Evolutionary conservation across 2,329 filamentous ascomycete species (phyloP), one percentile per base, ranked within the genome.

Genomic region (Pseudocercospora eumusae): DNA sequence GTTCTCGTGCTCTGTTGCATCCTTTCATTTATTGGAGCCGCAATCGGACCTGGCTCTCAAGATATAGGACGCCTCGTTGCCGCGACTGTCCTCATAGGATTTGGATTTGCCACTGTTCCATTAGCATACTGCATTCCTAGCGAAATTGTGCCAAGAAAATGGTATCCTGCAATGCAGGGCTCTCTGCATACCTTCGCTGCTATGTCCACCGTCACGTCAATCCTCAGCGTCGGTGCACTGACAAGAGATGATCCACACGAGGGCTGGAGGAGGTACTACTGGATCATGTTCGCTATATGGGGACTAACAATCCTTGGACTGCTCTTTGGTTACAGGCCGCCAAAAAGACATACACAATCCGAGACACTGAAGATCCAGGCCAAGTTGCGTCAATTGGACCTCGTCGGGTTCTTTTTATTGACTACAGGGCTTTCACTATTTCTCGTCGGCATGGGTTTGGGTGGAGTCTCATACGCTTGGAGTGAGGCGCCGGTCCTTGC

Each of bases 391-490:
- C 18, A 52, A 20, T 61, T 70, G 13, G 68, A 70, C 45, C 61
- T 66, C 21, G 44, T 61, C 36, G 68, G 68, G 10, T 57, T 61
- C 15, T 56, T 33, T 13, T 56, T 70, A 8, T 62, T 69, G 0
- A 63, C 60, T 6, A 33, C 66, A n/a, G 68, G 66, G 4, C 42
- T 70, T 20, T 61, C 66, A 3, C 56, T 69, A n/a, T 64, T 70
- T 42, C 56, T 68, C 6, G 40, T 59, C 21, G 75, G 72, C 27
- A 61, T 76, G 28, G 72, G 69, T 45, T 70, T 74, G 66, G 73
- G 74, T 7, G 73, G 74, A 10, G 65, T 65, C 1, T 60, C 66
- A 9, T 75, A 75, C 64, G 69, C 71, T 1, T 77, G 75, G 75
- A 70, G 68, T 36, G 69, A 67, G 25, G 68, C 59, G 8, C 71